A percentile compares a stretch with the other conserved stretches of the same genome.
Conservation (phyloP, 331 rosid genomes). For the Phaseolus coccineus region DNA sequence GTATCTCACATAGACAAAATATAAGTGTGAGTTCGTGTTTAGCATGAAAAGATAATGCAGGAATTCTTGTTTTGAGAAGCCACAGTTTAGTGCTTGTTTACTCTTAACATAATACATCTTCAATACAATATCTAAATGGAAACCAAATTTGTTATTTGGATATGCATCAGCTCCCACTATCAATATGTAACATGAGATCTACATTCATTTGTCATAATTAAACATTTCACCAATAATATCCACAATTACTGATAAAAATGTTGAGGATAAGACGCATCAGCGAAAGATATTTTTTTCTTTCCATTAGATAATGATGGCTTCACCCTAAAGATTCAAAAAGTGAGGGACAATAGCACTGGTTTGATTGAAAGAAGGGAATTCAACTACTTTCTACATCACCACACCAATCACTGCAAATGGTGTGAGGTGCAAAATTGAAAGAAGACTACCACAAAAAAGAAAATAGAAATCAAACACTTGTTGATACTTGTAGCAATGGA, state of each 20-base stretch:
- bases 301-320: background rate
- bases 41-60: no score
- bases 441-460: no score
- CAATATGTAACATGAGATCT: background rate
- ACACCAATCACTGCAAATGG: background rate
- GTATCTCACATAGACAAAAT: no score
- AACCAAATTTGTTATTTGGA: background rate
- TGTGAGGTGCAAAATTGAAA: background rate
- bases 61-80: no score
- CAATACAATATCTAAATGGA: no score
- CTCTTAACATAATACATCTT: no score
- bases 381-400: background rate
- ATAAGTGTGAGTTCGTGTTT: no score
- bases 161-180: background rate
- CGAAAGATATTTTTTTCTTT: background rate
- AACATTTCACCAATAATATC: background rate
- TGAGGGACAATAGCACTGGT: background rate
- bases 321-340: background rate
- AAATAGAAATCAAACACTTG: background rate
- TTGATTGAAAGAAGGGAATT: background rate
- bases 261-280: background rate
- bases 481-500: background rate
- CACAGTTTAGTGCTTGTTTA: no score
- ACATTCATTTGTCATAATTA: background rate
- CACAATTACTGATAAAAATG: background rate